Conservation (phyloP, 139 green algal genomes). For the Auxenochlorella pyrenoidosa region DNA sequence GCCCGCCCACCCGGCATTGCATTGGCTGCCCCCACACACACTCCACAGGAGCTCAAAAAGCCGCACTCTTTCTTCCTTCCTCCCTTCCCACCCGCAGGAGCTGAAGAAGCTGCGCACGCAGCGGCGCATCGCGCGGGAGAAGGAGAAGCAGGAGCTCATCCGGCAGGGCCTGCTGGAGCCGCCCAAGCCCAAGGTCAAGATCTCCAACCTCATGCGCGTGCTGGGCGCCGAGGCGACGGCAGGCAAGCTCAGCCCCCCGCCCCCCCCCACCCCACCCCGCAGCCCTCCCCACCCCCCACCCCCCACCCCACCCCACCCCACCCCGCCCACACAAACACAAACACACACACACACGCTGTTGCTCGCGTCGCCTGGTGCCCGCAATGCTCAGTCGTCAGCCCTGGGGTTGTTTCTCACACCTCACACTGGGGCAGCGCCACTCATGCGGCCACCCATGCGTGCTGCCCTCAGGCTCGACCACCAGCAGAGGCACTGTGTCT, state of each 20-base stretch:
- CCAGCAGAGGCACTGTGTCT: too few relatives aligned
- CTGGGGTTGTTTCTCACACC: too few relatives aligned
- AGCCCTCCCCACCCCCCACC: neutral
- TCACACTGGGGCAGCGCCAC: too few relatives aligned
- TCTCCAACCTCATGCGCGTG: slow-evolving; percentile 96
- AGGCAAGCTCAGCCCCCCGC: neutral
- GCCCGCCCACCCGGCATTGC: too few relatives aligned
- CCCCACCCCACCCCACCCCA: neutral
- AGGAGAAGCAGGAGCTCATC: slow-evolving; percentile 97
- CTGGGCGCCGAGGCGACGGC: slow-evolving; percentile 86
- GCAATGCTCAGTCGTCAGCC: too few relatives aligned
- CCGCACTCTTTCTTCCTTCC: slow-evolving; percentile 66
- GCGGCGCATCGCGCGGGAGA: slow-evolving; percentile 87
- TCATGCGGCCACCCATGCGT: too few relatives aligned
- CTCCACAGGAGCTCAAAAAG: slow-evolving; percentile 85
- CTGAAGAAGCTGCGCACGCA: slow-evolving; percentile 97
- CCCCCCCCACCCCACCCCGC: neutral
- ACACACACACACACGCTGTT: neutral
- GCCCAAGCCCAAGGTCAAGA: slow-evolving; percentile 96
- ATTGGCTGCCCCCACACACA: too few relatives aligned
- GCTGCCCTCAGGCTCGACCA: too few relatives aligned
- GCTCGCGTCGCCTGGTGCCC: too few relatives aligned
- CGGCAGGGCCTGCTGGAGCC: slow-evolving; percentile 93
- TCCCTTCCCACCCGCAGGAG: slow-evolving; percentile 56
- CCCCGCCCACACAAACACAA: neutral